A percentile compares a stretch with the other conserved stretches of the same genome.
These are phyloP conservation scores for Coemansia javaensis DNA, from an alignment of 192 early-diverging fungal species.

Conservation along the genomic window DNA sequence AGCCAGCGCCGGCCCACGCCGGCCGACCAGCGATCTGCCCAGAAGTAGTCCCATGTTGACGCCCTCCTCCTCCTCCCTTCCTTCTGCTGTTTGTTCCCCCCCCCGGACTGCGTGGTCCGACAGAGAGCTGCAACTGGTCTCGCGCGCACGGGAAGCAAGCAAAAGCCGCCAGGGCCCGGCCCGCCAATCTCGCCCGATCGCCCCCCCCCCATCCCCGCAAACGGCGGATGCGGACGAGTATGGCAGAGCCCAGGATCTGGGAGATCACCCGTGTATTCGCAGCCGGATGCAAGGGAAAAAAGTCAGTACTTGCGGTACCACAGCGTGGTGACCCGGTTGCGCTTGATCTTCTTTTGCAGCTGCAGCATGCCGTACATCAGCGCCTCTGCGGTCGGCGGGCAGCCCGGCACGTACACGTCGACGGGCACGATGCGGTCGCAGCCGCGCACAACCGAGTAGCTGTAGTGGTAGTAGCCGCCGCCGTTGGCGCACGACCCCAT, in stretches of 20 bases:
- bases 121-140: no score
- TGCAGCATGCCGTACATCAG: conserved; percentile 93
- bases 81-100: no score
- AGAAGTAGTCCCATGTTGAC: no score
- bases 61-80: no score
- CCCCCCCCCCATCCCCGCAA: no score
- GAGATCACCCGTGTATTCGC: no score
- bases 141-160: no score
- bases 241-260: no score
- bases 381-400: conserved; percentile 97
- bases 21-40: background rate
- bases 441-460: conserved; percentile 91
- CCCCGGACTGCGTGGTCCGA: no score
- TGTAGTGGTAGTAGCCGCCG: conserved; percentile 99
- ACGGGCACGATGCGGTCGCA: conserved; percentile 95
- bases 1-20: background rate
- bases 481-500: conserved; percentile 98
- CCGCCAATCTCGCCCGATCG: no score
- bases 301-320: conserved; percentile 72
- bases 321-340: conserved; percentile 66
- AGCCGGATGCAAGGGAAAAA: background rate
- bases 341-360: conserved; percentile 97
- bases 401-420: conserved; percentile 95
- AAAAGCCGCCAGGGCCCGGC: no score
- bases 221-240: no score